These are phyloP conservation scores for Eragrostis nindensis DNA, from an alignment of 176 grass and related monocot genomes.

Conservation along the genomic window DNA sequence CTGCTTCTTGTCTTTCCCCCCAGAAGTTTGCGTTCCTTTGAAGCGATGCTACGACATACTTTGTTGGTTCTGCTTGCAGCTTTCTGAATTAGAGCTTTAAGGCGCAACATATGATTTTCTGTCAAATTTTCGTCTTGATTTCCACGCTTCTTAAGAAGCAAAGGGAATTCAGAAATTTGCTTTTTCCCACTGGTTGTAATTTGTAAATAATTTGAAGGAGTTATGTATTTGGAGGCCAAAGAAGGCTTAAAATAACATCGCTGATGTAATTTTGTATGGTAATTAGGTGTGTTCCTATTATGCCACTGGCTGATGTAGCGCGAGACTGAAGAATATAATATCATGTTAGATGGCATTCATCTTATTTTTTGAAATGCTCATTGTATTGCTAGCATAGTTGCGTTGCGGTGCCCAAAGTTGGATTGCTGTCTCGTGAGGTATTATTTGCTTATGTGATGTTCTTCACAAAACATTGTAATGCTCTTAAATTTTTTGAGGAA, in stretches of 20 bases:
- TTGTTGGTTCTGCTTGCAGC: constrained; percentile 32
- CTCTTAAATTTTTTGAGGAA: not conserved
- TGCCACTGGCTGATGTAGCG: constrained; percentile 26
- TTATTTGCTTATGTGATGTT: not conserved
- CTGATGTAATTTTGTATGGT: constrained; percentile 5
- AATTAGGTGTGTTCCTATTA: not conserved
- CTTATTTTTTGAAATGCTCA: not conserved
- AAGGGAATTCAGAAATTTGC: constrained; percentile 6
- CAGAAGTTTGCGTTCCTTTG: constrained; percentile 17
- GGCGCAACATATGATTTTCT: not conserved
- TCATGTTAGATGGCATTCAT: constrained; percentile 25
- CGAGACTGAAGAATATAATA: constrained; percentile 27
- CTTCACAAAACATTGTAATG: not conserved
- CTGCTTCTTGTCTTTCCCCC: constrained; percentile 15
- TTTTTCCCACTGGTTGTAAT: not conserved
- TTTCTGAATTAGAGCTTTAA: constrained; percentile 23
- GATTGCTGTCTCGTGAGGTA: not conserved
- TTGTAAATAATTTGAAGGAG: not conserved
- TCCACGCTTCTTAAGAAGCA: not conserved
- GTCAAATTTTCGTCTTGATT: not conserved
- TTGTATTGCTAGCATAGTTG: not conserved
- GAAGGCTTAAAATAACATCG: constrained; percentile 28
- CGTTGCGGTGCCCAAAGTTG: constrained; percentile 3
- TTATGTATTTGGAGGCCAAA: constrained; percentile 18
- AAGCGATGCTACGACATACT: constrained; percentile 28